These are phyloP conservation scores for Arbutus unedo DNA, from an alignment of 148 eudicot genomes.

Conservation along the genomic window DNA sequence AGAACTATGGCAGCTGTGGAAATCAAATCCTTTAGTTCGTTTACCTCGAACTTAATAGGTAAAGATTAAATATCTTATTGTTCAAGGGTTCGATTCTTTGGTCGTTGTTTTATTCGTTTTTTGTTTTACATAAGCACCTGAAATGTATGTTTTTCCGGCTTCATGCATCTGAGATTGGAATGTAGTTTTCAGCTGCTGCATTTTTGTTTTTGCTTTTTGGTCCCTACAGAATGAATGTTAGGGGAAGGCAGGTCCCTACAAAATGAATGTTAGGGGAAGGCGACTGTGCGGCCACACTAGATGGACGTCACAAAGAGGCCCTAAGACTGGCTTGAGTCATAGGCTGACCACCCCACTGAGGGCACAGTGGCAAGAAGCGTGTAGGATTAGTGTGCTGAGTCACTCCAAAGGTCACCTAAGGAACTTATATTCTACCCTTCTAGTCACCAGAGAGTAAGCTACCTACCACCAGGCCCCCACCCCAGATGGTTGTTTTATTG, in stretches of 20 bases:
- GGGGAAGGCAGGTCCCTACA: neutral
- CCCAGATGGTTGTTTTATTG: neutral
- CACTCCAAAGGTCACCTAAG: neutral
- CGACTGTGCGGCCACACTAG: no score
- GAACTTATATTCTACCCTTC: neutral
- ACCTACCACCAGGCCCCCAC: neutral
- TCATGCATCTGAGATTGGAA: neutral
- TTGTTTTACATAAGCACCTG: no score
- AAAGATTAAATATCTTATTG: neutral
- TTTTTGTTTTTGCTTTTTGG: neutral
- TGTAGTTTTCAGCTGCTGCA: neutral
- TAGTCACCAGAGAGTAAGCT: neutral
- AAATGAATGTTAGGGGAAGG: neutral
- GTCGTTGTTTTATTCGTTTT: neutral
- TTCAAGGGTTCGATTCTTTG: neutral
- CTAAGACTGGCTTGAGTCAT: neutral
- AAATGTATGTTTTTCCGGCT: no score
- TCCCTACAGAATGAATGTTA: neutral
- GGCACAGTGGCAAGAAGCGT: neutral
- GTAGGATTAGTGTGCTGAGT: neutral
- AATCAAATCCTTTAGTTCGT: neutral
- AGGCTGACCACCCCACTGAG: neutral
- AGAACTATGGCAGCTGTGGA: neutral
- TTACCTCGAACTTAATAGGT: neutral
- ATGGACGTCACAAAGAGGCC: no score